These are phyloP conservation scores for Apiospora marii DNA, from an alignment of 2,329 filamentous ascomycete genomes.

Conservation along the genomic window DNA sequence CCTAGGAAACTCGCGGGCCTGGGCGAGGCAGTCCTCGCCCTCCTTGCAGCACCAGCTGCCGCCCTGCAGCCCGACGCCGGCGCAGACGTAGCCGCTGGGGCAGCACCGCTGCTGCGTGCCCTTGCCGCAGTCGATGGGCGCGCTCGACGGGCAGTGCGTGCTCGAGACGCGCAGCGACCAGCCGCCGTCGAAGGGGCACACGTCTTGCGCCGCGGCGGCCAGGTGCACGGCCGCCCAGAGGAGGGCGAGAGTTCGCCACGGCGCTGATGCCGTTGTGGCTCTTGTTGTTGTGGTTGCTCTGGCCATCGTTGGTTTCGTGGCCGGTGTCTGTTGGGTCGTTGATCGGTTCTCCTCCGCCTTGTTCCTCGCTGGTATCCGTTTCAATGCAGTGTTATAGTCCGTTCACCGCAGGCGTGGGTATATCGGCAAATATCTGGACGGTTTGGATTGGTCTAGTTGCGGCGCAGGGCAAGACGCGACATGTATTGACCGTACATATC, in stretches of 20 bases:
- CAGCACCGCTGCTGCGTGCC: slow-evolving; percentile 7
- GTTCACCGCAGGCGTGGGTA: background rate
- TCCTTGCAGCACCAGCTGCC: slow-evolving; percentile 18
- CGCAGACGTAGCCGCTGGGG: slow-evolving; percentile 11
- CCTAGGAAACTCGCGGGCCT: background rate
- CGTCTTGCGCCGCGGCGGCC: background rate
- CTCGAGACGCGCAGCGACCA: slow-evolving; percentile 13
- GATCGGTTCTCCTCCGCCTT: too few species aligned
- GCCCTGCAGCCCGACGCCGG: background rate
- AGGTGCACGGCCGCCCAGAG: background rate
- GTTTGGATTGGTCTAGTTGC: background rate
- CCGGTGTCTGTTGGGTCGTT: too few species aligned
- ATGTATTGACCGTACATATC: background rate
- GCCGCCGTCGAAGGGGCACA: slow-evolving; percentile 13
- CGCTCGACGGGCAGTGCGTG: background rate
- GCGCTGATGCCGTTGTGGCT: too few species aligned
- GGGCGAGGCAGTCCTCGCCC: slow-evolving; percentile 2
- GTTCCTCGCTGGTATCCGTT: too few species aligned
- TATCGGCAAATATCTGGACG: background rate
- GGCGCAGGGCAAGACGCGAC: background rate
- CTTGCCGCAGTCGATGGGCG: slow-evolving; percentile 4
- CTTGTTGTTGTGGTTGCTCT: too few species aligned
- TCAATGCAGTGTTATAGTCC: background rate
- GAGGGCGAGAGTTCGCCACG: background rate
- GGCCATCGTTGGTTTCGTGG: too few species aligned